Evolutionary conservation across 2,329 filamentous ascomycete species (phyloP).

Genomic region (Fusarium haematococcum): DNA sequence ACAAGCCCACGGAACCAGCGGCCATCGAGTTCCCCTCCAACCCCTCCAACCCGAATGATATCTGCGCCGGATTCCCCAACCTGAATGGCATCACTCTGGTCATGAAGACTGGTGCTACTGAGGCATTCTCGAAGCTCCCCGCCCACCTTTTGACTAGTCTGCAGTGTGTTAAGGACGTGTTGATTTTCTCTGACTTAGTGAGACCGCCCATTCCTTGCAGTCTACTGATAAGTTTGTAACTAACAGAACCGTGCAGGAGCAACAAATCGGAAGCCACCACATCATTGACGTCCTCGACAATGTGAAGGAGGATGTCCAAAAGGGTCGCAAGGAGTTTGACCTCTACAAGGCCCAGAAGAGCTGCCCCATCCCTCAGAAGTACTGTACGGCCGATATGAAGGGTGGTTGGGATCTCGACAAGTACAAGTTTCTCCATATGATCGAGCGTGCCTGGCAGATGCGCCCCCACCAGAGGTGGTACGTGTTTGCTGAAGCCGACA

Average conservation of each 20-base stretch:
- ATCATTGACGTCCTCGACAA: constrained; percentile 57
- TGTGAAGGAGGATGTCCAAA: constrained; percentile 50
- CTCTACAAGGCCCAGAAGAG: constrained; percentile 59
- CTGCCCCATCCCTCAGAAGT: constrained; percentile 60
- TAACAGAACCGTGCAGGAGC: constrained; percentile 51
- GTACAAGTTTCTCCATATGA: constrained; percentile 71
- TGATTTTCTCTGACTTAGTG: constrained; percentile 68
- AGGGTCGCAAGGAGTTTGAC: constrained; percentile 57
- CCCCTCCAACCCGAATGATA: constrained; percentile 23
- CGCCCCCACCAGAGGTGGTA: constrained; percentile 68
- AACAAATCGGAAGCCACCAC: constrained; percentile 60
- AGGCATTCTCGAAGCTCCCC: constrained; percentile 65
- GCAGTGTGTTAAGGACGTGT: constrained; percentile 65
- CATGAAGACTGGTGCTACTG: constrained; percentile 70
- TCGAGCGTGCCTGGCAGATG: constrained; percentile 66
- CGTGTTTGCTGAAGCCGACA: constrained; percentile 70
- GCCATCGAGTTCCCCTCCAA: constrained; percentile 22
- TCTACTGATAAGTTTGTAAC: constrained; percentile 1
- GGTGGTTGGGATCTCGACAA: constrained; percentile 68
- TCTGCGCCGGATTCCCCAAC: constrained; percentile 57
- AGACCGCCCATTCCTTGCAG: background rate
- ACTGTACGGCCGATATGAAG: constrained; percentile 51
- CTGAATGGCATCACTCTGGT: constrained; percentile 61
- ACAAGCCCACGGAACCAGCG: background rate
- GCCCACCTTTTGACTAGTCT: constrained; percentile 67